Conservation (phyloP, 208 protist genomes). For the Naegleria fowleri region DNA sequence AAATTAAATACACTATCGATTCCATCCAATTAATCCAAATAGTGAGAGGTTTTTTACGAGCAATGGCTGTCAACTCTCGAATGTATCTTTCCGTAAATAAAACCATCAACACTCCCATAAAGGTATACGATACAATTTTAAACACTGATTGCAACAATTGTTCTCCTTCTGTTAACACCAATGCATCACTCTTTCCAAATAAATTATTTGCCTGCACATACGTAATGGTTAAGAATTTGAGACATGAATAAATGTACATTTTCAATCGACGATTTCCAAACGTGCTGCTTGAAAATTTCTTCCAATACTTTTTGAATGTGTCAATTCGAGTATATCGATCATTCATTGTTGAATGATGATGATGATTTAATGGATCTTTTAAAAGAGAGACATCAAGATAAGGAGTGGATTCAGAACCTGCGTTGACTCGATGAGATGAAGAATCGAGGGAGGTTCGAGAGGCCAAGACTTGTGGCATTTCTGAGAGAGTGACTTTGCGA, state of each 20-base stretch:
- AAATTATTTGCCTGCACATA: neutral
- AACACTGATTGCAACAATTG: neutral
- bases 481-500: too few relatives aligned
- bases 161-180: neutral
- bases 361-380: neutral
- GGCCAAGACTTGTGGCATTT: too few relatives aligned
- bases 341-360: too few relatives aligned
- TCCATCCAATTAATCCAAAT: neutral
- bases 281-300: neutral
- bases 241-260: neutral
- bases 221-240: neutral
- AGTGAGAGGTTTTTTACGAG: neutral
- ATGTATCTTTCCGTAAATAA: neutral
- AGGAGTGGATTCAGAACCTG: neutral
- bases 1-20: neutral
- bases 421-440: too few relatives aligned
- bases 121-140: neutral
- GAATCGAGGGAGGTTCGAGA: too few relatives aligned
- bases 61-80: neutral
- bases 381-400: neutral
- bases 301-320: neutral
- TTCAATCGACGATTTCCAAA: neutral
- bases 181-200: neutral
- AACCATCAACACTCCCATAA: neutral
- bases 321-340: neutral